These are phyloP conservation scores for Angomonas ambiguus DNA, from an alignment of 208 protist genomes.

Conservation along the genomic window DNA sequence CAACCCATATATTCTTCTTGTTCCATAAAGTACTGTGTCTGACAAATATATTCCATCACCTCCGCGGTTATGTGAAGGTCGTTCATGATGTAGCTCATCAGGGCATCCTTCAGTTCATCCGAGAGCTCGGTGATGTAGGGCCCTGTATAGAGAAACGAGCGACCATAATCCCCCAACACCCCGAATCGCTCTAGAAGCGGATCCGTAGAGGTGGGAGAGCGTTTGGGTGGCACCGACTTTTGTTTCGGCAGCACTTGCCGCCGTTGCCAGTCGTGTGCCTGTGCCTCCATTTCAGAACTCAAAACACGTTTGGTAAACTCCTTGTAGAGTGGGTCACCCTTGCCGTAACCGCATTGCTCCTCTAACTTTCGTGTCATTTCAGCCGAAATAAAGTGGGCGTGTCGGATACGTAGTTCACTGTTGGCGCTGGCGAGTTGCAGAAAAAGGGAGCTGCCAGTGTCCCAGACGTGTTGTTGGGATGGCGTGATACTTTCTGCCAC, in stretches of 20 bases:
- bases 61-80: constrained; percentile 50
- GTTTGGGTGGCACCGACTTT: not conserved
- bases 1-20: constrained; percentile 85
- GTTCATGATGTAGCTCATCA: constrained; percentile 53
- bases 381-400: constrained; percentile 60
- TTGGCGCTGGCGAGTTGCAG: constrained; percentile 68
- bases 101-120: constrained; percentile 51
- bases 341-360: constrained; percentile 55
- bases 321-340: constrained; percentile 48
- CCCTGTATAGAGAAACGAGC: constrained; percentile 55
- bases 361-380: constrained; percentile 41
- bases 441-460: constrained; percentile 45
- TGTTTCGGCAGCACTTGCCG: not conserved
- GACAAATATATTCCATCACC: constrained; percentile 78
- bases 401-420: constrained; percentile 74
- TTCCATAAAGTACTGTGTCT: constrained; percentile 80
- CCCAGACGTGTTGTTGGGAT: constrained; percentile 35
- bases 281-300: not conserved
- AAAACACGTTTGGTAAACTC: constrained; percentile 35
- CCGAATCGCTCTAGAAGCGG: constrained; percentile 35
- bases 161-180: constrained; percentile 42
- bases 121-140: constrained; percentile 75
- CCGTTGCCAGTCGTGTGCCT: not conserved
- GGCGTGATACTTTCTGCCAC: constrained; percentile 12
- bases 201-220: not conserved